Percentiles rank a stretch among this genome's conserved stretches.
These are phyloP conservation scores for Sporothrix luriei DNA, from an alignment of 2,329 filamentous ascomycete species.

Conservation along the genomic window DNA sequence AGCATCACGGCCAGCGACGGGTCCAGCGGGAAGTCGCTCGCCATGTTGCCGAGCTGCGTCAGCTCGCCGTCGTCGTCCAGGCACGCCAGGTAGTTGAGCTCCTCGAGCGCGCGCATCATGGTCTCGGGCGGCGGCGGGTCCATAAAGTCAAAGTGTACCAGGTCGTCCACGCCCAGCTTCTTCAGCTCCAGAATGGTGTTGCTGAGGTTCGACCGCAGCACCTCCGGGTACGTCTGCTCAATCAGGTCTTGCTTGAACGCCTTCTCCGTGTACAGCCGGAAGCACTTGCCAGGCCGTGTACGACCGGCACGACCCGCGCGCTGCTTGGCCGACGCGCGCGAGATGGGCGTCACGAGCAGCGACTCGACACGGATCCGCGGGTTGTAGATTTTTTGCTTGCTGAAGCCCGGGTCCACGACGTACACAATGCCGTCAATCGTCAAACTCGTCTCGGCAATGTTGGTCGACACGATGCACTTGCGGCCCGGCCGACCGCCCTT, in stretches of 20 bases:
- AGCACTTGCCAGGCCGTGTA: slow-evolving; percentile 97
- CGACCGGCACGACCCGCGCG: slow-evolving; percentile 98
- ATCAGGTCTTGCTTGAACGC: slow-evolving; percentile 98
- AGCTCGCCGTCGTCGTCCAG: slow-evolving; percentile 95
- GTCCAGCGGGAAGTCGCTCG: slow-evolving; percentile 94
- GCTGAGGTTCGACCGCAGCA: slow-evolving; percentile 89
- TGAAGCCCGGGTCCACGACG: slow-evolving; percentile 98
- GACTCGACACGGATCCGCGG: slow-evolving; percentile 95
- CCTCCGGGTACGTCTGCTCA: slow-evolving; percentile 94
- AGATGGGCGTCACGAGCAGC: slow-evolving; percentile 94
- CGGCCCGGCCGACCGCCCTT: slow-evolving; percentile 83
- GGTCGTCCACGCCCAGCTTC: slow-evolving; percentile 91
- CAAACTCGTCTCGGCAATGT: slow-evolving; percentile 96
- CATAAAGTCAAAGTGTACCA: slow-evolving; percentile 99
- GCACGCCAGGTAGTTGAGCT: slow-evolving; percentile 95
- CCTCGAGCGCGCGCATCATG: slow-evolving; percentile 94
- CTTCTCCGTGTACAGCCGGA: slow-evolving; percentile 90
- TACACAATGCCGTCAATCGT: slow-evolving; percentile 99
- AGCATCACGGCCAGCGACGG: slow-evolving; percentile 95
- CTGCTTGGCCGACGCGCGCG: slow-evolving; percentile 95
- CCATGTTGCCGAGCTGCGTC: slow-evolving; percentile 79
- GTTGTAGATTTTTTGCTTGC: slow-evolving; percentile 99
- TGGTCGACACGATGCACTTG: slow-evolving; percentile 92
- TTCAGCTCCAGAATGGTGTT: slow-evolving; percentile 96
- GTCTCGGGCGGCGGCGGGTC: slow-evolving; percentile 97